Conservation (phyloP, 192 early-diverging fungal species). For the Geranomyces michiganensis region DNA sequence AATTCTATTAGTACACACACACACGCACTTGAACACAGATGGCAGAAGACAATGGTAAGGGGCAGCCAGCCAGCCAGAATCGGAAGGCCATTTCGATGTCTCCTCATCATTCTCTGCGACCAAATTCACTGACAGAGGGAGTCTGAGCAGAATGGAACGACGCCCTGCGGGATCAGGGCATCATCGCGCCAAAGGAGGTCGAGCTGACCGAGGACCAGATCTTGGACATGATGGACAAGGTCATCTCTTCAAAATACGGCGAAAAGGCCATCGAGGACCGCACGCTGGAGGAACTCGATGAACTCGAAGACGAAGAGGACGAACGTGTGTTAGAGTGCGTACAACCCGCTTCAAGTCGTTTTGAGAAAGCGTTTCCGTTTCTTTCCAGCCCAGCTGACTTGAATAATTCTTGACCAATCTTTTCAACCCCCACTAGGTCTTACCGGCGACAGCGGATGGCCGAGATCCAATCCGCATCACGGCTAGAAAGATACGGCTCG, state of each 20-base stretch:
- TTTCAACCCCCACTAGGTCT: conserved; percentile 22
- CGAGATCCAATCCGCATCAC: conserved; percentile 76
- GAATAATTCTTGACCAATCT: conserved; percentile 3
- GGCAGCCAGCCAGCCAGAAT: not conserved
- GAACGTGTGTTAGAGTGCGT: conserved; percentile 80
- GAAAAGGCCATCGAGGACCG: conserved; percentile 66
- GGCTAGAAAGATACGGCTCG: conserved; percentile 81
- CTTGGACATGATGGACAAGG: conserved; percentile 73
- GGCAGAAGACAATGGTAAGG: conserved; percentile 8
- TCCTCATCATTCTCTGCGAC: not conserved
- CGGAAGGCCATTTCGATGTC: not conserved
- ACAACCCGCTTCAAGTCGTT: conserved; percentile 14
- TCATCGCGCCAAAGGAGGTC: conserved; percentile 76
- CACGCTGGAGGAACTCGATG: conserved; percentile 67
- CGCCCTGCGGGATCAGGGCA: conserved; percentile 87
- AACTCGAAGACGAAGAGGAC: conserved; percentile 92
- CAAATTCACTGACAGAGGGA: not conserved
- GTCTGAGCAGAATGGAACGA: conserved; percentile 77
- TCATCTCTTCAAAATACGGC: conserved; percentile 60
- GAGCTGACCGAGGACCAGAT: conserved; percentile 76
- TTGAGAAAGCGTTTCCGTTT: too few relatives aligned
- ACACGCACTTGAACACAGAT: not conserved
- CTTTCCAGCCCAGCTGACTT: not conserved
- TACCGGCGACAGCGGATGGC: conserved; percentile 71
- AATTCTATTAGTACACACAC: too few relatives aligned